Evolutionary conservation across 345 rosid species (phyloP).

Genomic region (Arabis alpina): DNA sequence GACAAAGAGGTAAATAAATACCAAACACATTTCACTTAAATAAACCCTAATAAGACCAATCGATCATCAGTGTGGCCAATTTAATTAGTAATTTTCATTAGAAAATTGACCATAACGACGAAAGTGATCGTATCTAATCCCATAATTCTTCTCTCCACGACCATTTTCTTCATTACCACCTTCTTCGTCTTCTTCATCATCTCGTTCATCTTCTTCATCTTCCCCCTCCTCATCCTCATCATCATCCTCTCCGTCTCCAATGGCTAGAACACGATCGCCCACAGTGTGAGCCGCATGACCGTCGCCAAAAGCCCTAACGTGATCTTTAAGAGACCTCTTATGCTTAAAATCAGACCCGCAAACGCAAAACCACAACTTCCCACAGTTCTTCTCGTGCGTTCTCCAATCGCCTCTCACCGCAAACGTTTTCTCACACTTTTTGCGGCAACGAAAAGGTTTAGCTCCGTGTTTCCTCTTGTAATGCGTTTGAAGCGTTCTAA

Average conservation of each 20-base stretch:
- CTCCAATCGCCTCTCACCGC: slow-evolving; percentile 99
- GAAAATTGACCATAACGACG: slow-evolving; percentile 38
- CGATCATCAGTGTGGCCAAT: background rate
- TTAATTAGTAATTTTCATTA: slow-evolving; percentile 19
- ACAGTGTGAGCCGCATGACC: slow-evolving; percentile 90
- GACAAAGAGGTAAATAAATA: slow-evolving; percentile 23
- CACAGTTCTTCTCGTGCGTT: slow-evolving; percentile 98
- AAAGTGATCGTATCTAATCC: slow-evolving; percentile 34
- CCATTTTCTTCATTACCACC: slow-evolving; percentile 12
- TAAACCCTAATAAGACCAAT: slow-evolving; percentile 37
- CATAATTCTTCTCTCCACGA: slow-evolving; percentile 29
- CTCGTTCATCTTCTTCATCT: slow-evolving; percentile 25
- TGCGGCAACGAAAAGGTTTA: slow-evolving; percentile 76
- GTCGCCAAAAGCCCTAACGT: slow-evolving; percentile 85
- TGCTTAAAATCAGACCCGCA: slow-evolving; percentile 99
- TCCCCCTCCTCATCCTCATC: slow-evolving; percentile 34
- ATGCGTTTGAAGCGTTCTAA: slow-evolving; percentile 91
- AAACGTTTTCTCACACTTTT: slow-evolving; percentile 77
- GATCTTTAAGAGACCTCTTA: slow-evolving; percentile 96
- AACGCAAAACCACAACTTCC: slow-evolving; percentile 94
- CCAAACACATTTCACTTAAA: background rate
- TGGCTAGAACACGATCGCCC: slow-evolving; percentile 36
- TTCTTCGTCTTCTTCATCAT: slow-evolving; percentile 28
- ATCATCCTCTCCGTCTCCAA: slow-evolving; percentile 37
- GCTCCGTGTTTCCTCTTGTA: slow-evolving; percentile 84